A percentile compares a stretch with the other conserved stretches of the same genome.
These are phyloP conservation scores for Musa itinerans DNA, from an alignment of 176 grass and related monocot species.

Conservation along the genomic window DNA sequence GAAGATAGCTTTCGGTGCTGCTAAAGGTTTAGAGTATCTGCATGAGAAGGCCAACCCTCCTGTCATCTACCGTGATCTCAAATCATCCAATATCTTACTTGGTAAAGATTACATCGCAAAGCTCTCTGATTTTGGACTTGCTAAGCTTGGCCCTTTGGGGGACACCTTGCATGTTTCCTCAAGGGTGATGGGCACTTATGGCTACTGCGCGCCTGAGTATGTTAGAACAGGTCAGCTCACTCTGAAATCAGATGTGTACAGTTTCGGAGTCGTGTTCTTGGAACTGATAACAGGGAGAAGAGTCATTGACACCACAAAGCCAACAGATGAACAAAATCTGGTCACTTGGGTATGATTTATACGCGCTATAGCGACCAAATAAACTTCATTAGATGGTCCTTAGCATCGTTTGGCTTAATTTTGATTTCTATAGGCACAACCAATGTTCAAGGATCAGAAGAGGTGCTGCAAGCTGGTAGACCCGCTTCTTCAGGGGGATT, in stretches of 20 bases:
- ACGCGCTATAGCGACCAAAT: not conserved
- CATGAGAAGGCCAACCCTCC: slow-evolving; percentile 60
- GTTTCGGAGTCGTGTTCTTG: slow-evolving; percentile 71
- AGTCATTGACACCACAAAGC: slow-evolving; percentile 45
- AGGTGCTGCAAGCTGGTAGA: slow-evolving; percentile 49
- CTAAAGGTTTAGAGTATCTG: slow-evolving; percentile 68
- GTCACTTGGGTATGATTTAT: slow-evolving; percentile 56
- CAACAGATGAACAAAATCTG: slow-evolving; percentile 48
- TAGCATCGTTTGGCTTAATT: not conserved
- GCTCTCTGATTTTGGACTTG: slow-evolving; percentile 80
- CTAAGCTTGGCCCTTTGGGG: slow-evolving; percentile 46
- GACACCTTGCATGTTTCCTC: slow-evolving; percentile 44
- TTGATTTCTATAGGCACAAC: slow-evolving; percentile 40
- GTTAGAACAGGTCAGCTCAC: slow-evolving; percentile 50
- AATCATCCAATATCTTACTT: slow-evolving; percentile 73
- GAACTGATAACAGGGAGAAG: slow-evolving; percentile 74
- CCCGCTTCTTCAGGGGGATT: slow-evolving; percentile 56
- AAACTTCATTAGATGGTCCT: slow-evolving; percentile 7
- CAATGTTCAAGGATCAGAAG: slow-evolving; percentile 56
- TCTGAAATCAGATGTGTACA: slow-evolving; percentile 75
- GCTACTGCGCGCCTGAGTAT: slow-evolving; percentile 81
- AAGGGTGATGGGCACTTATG: slow-evolving; percentile 75
- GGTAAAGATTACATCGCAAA: slow-evolving; percentile 60
- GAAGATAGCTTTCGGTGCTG: slow-evolving; percentile 78
- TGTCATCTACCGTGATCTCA: slow-evolving; percentile 78